Evolutionary conservation across 768 basidiomycete species (phyloP), one percentile per base, ranked within the genome.

Genomic region (Auricularia sp.): DNA sequence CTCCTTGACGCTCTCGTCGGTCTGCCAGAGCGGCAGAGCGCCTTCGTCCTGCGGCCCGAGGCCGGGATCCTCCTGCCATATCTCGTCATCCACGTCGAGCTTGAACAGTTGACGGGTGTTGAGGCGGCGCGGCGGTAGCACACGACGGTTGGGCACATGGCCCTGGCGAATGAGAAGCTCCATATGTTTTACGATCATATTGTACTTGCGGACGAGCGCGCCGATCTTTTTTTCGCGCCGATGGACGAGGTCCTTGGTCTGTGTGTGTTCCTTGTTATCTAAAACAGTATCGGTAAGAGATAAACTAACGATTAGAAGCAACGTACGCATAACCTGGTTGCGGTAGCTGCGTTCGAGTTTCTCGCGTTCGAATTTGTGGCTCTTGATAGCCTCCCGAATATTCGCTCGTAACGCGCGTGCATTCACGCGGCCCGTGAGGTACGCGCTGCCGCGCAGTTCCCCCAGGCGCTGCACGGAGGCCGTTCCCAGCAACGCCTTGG

Each of bases 61-160:
- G 3, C 56, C 56, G 4, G 56, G 56, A 39, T 54, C 63, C 21
- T 64, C 63, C 21, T 64, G 54, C 63, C 63, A 64, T 3, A 64
- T 51, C 3, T 3, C 18, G 21, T 60, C 36, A 35, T 58, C 51
- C 3, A 54, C 63, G 14, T 51, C 18, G 3, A 58, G 63, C n/a
- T 60, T 58, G 53, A 36, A 39, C 4, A 64, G 58, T 3, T 64
- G 7, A 3, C 14, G 4, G 2, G 23, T 14, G 44, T 64, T 36
- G 53, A 64, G 33, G 3, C 51, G 4, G 8, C 21, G 29, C 16
- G 63, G 63, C 5, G 29, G 4, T 3, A 5, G n/a, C 29, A 36
- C 14, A 29, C 29, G 29, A 5, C 36, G 53, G 3, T 11, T 33
- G 33, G 51, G 36, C 23, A n/a, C 35, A 4, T 51, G 10, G 21